A percentile compares a stretch with the other conserved stretches of the same genome.
phyloP scores from a whole-genome alignment of 2,329 filamentous ascomycete species.

The Emmonsia crescens region DNA sequence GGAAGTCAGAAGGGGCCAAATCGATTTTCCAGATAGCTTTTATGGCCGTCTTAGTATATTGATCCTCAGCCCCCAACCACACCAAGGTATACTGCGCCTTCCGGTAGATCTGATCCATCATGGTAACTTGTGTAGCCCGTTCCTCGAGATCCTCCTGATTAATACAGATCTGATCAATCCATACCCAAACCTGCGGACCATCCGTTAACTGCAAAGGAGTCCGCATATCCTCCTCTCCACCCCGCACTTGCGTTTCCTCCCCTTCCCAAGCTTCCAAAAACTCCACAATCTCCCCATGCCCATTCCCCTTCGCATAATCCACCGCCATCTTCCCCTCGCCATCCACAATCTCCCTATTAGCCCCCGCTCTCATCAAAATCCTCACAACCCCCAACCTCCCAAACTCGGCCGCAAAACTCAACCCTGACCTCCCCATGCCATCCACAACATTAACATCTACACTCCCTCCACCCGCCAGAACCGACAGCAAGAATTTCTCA shows the following conservation, averaged over 20 bases:
- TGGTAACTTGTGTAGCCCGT: conserved; percentile 9
- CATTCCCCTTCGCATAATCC: conserved; percentile 2
- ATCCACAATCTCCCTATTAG: neutral
- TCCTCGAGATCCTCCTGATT: conserved; percentile 12
- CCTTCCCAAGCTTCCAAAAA: neutral
- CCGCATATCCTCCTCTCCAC: neutral
- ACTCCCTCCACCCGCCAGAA: neutral
- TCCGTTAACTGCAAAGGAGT: neutral
- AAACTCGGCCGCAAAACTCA: conserved; percentile 4
- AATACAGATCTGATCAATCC: conserved; percentile 14
- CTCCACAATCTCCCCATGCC: neutral
- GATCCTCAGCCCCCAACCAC: conserved; percentile 15
- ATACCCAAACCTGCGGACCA: conserved; percentile 7
- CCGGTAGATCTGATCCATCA: conserved; percentile 13
- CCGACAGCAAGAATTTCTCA: neutral
- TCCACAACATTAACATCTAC: conserved; percentile 1
- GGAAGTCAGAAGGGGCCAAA: conserved; percentile 4
- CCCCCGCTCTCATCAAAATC: neutral
- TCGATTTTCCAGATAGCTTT: conserved; percentile 8
- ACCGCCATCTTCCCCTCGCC: neutral
- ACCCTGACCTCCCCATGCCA: neutral
- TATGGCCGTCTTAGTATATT: conserved; percentile 7
- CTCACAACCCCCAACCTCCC: neutral
- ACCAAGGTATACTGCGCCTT: conserved; percentile 13
- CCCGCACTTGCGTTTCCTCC: neutral